Evolutionary conservation across 2,329 filamentous ascomycete species (phyloP), one percentile per base, ranked within the genome.

Genomic region (Mycosphaerella arachidis): DNA sequence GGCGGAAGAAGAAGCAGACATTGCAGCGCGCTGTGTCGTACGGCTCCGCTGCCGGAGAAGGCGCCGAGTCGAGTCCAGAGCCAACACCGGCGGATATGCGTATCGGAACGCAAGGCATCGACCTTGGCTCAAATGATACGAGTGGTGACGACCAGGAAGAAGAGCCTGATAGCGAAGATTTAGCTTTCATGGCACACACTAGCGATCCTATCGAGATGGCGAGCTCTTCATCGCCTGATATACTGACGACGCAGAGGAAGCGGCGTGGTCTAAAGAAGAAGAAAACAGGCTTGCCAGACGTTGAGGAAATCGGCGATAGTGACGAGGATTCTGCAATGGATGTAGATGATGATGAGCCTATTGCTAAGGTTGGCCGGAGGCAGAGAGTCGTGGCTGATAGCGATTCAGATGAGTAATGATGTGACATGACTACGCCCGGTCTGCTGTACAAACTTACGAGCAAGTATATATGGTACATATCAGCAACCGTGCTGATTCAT

Each of bases 101-200:
- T 10, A 63, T 75, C n/a, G 68, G 64, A 10, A 72, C 73, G 2
- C 73, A 75, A 59, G 73, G 71, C 31, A 70, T 71, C 31, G 72
- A 74, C 18, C 70, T 81, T 37, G 79, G 78, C 8, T 79, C 77
- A 0, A 65, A 73, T 30, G 78, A 80, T 57, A 80, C 78, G 0
- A 67, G 73, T 27, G 77, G 75, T 31, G 74, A 78, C 55, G 74
- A 78, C 24, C 75, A 76, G 8, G 74, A 76, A 8, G 76, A 78
- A 20, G 75, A 77, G 46, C 71, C 74, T 43, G 77, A 79, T 60
- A 80, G 77, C 5, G 78, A 81, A 50, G 72, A 80, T 4, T 70
- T 71, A 9, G 76, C 74, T 56, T 81, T 81, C 64, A 74, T 81
- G 50, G 78, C 74, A 0, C 75, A 74, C 31, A 75, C 75, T n/a